phyloP scores from a whole-genome alignment of 345 rosid genomes.

The Pugionium cornutum region DNA sequence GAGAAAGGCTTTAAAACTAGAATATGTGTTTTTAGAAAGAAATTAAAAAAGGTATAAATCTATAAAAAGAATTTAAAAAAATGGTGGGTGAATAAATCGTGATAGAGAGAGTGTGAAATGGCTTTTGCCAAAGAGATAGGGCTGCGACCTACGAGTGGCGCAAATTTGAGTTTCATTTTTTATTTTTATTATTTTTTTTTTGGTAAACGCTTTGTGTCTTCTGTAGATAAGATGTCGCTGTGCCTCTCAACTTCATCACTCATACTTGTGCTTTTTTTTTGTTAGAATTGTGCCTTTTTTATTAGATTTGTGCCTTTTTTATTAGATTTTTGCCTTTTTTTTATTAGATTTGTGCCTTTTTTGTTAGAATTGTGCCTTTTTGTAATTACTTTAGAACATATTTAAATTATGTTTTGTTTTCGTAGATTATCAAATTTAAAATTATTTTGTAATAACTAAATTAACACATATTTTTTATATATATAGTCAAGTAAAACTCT shows the following conservation, averaged over 20 bases:
- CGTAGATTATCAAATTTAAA: no score
- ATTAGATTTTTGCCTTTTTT: no score
- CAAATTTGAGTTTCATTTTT: conserved; percentile 47
- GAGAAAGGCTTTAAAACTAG: neutral
- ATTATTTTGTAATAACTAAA: no score
- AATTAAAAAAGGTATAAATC: neutral
- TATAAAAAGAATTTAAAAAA: neutral
- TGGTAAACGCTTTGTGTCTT: neutral
- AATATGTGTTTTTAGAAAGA: conserved; percentile 5
- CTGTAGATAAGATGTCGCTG: conserved; percentile 14
- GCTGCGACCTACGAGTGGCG: conserved; percentile 66
- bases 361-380: no score
- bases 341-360: no score
- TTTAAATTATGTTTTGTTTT: no score
- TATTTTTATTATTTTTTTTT: conserved; percentile 15
- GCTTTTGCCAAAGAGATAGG: conserved; percentile 79
- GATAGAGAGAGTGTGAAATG: conserved; percentile 33
- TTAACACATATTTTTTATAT: no score
- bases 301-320: no score
- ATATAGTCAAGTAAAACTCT: no score
- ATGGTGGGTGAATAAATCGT: neutral
- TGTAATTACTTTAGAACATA: no score
- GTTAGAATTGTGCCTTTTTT: neutral
- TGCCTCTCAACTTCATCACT: conserved; percentile 24
- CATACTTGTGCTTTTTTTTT: neutral